Conservation (phyloP, 495 filamentous ascomycete species). For the Neurospora tetrasperma region DNA sequence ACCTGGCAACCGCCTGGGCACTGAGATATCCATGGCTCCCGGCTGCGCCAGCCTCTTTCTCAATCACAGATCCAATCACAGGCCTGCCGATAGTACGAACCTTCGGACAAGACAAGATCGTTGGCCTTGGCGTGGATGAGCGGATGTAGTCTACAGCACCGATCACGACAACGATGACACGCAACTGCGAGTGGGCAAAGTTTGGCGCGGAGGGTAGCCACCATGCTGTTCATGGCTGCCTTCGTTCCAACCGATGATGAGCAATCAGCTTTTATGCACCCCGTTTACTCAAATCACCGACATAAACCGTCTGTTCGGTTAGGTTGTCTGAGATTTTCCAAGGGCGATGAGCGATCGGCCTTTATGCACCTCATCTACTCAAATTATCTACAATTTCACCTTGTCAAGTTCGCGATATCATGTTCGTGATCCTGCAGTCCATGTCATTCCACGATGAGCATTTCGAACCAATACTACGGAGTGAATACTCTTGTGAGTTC, state of each 20-base stretch:
- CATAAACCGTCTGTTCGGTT: too few relatives aligned
- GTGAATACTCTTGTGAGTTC: neutral
- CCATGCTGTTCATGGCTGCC: conserved; percentile 34
- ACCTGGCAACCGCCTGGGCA: neutral
- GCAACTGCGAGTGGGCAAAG: conserved; percentile 39
- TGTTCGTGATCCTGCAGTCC: neutral
- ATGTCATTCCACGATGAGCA: neutral
- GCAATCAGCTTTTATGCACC: neutral
- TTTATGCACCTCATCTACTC: neutral
- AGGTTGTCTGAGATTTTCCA: too few relatives aligned
- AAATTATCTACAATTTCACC: neutral
- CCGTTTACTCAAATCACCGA: neutral
- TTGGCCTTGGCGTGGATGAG: neutral
- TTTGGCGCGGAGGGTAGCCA: conserved; percentile 38
- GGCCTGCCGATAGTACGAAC: neutral
- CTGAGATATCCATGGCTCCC: neutral
- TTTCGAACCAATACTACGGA: neutral
- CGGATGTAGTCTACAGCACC: conserved; percentile 11
- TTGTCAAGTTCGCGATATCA: neutral
- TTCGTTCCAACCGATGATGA: conserved; percentile 36
- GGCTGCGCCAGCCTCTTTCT: neutral
- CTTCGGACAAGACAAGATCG: neutral
- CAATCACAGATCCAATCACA: neutral
- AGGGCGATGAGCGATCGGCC: conserved; percentile 1
- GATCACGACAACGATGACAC: conserved; percentile 21